These are phyloP conservation scores for Macrophomina phaseolina DNA, from an alignment of 2,329 filamentous ascomycete genomes.

Conservation along the genomic window DNA sequence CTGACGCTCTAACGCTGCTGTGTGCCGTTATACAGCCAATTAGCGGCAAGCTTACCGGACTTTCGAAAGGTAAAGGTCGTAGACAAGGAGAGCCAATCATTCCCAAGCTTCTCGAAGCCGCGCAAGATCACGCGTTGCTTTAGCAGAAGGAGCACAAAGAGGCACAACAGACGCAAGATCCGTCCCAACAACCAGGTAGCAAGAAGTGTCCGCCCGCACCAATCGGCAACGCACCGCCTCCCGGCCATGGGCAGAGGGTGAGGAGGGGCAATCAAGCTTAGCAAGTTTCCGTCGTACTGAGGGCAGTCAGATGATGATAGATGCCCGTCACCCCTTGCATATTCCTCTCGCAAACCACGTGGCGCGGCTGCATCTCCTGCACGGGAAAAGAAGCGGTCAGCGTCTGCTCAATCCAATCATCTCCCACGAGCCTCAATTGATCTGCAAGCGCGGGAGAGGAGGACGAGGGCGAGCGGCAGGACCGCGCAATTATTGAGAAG, in stretches of 20 bases:
- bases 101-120: background rate
- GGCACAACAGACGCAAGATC: background rate
- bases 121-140: background rate
- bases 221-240: background rate
- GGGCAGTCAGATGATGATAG: background rate
- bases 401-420: background rate
- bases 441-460: too few species aligned
- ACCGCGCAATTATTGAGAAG: background rate
- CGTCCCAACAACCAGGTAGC: background rate
- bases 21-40: background rate
- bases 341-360: background rate
- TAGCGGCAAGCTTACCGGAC: too few species aligned
- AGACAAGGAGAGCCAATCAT: background rate
- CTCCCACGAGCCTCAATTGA: background rate
- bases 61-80: background rate
- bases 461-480: too few species aligned
- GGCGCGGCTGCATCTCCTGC: background rate
- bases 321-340: background rate
- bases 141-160: background rate
- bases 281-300: background rate
- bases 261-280: background rate
- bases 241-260: too few species aligned
- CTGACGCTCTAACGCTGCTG: background rate
- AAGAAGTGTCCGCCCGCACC: background rate
- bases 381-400: too few species aligned